Base-by-base conservation (phyloP, 2,329 filamentous ascomycete species). In the Zelopaecilomyces penicillatus region DNA sequence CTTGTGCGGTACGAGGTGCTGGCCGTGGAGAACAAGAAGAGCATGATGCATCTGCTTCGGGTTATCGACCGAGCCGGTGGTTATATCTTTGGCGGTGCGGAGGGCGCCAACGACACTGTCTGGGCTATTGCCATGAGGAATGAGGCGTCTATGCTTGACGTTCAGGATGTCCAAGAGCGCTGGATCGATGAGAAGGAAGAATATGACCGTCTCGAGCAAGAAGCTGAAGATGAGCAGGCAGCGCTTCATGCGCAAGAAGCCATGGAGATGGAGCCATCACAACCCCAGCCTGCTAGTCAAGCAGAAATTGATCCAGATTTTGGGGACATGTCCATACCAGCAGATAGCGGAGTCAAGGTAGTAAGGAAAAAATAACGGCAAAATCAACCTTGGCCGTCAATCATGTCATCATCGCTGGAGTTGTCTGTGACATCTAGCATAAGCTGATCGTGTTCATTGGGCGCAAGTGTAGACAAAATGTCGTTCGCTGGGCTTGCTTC, bases 51-150 rank as follows among this genome's bases (percentile, higher is more conserved):
- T 54, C 72, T 98, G 4, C 70, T 98, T 42, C 81, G 85, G 38
- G 83, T 91, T 1, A 90, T 98, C 58, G 93, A 98, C 63, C 79
- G 93, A 36, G 91, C 93, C 0, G 84, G 87, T 7, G 93, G 93
- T 0, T 97, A 97, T 66, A 85, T 89, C 1, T 96, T 98, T 68
- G 90, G 90, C 0, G 78, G 84, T 5, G 85, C 88, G 0, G 88
- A 96, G 61, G 91, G 89, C 2, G 87, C 89, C 38, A 96, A 97
- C 55, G 91, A 98, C 62, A 90, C 85, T 5, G 80, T 98, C n/a
- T 98, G 93, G 93, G 87, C 94, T 58, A 82, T 97, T 37, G 88
- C 93, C 3, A 95, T 97, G 80, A 80, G 89, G 45, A 81, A 82
- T 47, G 81, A 83, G 47, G 78, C 81, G 32, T 80, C 79, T 30